Evolutionary conservation across 257 asterid genomes (phyloP).

Genomic region (Scutellaria minor): DNA sequence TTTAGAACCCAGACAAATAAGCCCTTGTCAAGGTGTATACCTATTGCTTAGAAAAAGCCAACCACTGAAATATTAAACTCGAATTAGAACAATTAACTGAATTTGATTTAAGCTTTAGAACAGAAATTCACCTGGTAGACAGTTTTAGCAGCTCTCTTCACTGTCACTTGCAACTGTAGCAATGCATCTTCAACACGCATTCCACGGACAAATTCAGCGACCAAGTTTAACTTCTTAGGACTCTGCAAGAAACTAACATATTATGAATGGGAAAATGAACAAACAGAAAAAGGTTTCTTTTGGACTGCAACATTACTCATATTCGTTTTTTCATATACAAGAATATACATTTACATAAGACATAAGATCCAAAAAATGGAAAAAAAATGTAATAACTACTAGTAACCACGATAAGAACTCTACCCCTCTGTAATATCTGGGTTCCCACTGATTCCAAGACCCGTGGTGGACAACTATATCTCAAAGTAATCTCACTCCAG

Average conservation of each 20-base stretch:
- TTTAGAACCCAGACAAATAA: not conserved
- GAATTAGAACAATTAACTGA: slow-evolving; percentile 1
- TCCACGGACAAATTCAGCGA: slow-evolving; percentile 93
- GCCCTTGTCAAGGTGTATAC: not conserved
- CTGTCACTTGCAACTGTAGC: slow-evolving; percentile 89
- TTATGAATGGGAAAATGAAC: slow-evolving; percentile 4
- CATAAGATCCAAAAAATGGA: slow-evolving; percentile 10
- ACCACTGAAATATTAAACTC: not conserved
- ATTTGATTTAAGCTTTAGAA: slow-evolving; percentile 5
- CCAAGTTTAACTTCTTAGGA: slow-evolving; percentile 93
- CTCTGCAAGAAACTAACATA: slow-evolving; percentile 55
- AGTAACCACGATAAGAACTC: not conserved
- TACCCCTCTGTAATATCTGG: slow-evolving; percentile 7
- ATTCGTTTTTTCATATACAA: not conserved
- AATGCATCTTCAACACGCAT: slow-evolving; percentile 98
- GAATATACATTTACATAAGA: not conserved
- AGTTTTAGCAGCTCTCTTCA: slow-evolving; percentile 93
- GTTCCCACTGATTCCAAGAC: not conserved
- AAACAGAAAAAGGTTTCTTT: not conserved
- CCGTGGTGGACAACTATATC: not conserved
- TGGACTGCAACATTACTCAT: not conserved
- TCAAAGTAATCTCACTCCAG: not conserved
- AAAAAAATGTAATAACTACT: not conserved
- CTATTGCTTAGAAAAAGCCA: not conserved
- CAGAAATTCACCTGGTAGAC: slow-evolving; percentile 75